These are phyloP conservation scores for Paratrimastix pyriformis DNA, from an alignment of 78 protist genomes.

Conservation along the genomic window DNA sequence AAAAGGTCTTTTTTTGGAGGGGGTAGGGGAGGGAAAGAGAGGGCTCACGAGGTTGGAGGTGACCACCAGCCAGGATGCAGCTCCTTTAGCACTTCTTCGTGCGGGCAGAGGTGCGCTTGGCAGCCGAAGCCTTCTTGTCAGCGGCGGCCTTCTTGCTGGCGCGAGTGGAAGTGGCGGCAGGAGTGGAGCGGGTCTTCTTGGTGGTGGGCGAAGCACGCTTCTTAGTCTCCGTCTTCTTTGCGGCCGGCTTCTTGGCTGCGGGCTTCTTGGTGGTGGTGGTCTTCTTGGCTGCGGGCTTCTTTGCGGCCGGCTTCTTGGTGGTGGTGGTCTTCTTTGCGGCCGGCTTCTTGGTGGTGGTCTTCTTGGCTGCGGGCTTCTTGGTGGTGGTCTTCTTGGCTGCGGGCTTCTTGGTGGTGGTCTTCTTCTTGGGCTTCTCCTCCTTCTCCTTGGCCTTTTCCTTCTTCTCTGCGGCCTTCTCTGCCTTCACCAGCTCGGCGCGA, in stretches of 20 bases:
- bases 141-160: too few relatives aligned
- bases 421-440: neutral
- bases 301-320: neutral
- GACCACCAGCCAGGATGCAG: too few relatives aligned
- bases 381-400: neutral
- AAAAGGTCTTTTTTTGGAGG: too few relatives aligned
- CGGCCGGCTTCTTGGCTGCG: conserved; percentile 4
- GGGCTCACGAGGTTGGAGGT: too few relatives aligned
- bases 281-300: neutral
- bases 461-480: neutral
- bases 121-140: too few relatives aligned
- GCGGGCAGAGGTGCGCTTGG: too few relatives aligned
- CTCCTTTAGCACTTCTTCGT: too few relatives aligned
- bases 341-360: neutral
- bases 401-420: neutral
- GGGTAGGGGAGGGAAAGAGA: too few relatives aligned
- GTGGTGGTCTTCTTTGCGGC: neutral
- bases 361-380: neutral
- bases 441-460: neutral
- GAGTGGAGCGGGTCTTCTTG: too few relatives aligned
- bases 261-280: neutral
- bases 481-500: neutral
- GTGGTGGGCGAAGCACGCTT: too few relatives aligned
- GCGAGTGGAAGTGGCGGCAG: too few relatives aligned
- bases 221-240: neutral